phyloP scores from a whole-genome alignment of 2,329 filamentous ascomycete species.

The Sclerotinia minor region DNA sequence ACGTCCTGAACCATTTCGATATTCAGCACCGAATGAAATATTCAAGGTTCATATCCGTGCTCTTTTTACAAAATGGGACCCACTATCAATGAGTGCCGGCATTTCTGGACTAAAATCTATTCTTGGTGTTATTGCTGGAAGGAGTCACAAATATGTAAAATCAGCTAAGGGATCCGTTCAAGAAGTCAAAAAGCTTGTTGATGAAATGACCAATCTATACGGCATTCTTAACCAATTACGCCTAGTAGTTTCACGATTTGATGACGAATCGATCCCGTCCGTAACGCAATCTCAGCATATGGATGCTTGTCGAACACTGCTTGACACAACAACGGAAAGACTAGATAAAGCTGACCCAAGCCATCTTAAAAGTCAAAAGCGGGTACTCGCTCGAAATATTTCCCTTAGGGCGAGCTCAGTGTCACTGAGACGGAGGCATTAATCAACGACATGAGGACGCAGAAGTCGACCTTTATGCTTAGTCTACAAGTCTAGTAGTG shows the following conservation, averaged over 20 bases:
- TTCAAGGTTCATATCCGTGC: neutral
- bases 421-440: conserved; percentile 4
- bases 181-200: conserved; percentile 21
- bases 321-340: neutral
- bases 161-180: conserved; percentile 6
- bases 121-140: conserved; percentile 11
- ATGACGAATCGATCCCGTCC: neutral
- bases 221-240: neutral
- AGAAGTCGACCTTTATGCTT: conserved; percentile 17
- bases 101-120: conserved; percentile 25
- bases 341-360: neutral
- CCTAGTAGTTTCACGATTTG: neutral
- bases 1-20: neutral
- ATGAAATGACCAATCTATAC: conserved; percentile 4
- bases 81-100: conserved; percentile 26
- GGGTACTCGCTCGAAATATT: neutral
- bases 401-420: conserved; percentile 14
- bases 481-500: conserved; percentile 5
- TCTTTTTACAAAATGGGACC: conserved; percentile 15
- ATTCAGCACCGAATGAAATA: neutral
- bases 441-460: conserved; percentile 1
- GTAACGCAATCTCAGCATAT: neutral
- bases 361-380: neutral
- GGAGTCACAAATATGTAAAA: conserved; percentile 23
- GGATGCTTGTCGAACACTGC: neutral